Evolutionary conservation across 148 eudicot genomes (phyloP).

Genomic region (Fallopia convolvulus): DNA sequence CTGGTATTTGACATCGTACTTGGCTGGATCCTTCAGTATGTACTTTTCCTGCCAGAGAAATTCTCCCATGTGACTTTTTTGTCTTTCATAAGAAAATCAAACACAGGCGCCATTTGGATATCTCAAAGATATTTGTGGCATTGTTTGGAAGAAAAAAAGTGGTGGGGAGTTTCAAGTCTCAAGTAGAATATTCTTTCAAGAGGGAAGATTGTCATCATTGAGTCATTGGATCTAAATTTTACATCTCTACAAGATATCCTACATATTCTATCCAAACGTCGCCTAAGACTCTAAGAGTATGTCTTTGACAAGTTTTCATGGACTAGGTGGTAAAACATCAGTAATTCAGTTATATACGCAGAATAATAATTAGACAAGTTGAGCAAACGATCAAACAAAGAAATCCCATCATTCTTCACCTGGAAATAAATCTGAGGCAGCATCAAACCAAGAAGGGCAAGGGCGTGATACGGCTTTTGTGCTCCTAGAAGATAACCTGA

Average conservation of each 20-base stretch:
- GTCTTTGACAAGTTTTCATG: not conserved
- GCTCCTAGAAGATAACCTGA: conserved; percentile 87
- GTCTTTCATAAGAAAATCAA: not conserved
- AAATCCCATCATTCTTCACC: conserved; percentile 33
- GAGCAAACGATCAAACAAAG: not conserved
- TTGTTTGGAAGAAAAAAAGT: too few relatives aligned
- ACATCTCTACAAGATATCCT: too few relatives aligned
- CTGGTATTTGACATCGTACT: conserved; percentile 91
- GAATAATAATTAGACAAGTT: too few relatives aligned
- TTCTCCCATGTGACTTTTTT: not conserved
- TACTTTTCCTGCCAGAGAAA: conserved; percentile 60
- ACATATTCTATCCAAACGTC: too few relatives aligned
- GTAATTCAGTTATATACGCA: too few relatives aligned
- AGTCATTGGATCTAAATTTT: too few relatives aligned
- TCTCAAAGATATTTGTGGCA: not conserved
- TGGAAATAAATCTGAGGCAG: conserved; percentile 88
- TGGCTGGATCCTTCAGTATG: conserved; percentile 84
- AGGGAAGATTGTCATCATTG: too few relatives aligned
- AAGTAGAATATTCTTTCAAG: too few relatives aligned
- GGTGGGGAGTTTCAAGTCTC: not conserved
- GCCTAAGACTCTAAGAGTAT: too few relatives aligned
- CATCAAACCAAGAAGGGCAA: conserved; percentile 64
- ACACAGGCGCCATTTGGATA: not conserved
- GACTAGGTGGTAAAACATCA: not conserved
- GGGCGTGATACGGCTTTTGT: conserved; percentile 77